A percentile compares a stretch with the other conserved stretches of the same genome.
Evolutionary conservation across 306 rosid species (phyloP).

Genomic region (Cicer arietinum): DNA sequence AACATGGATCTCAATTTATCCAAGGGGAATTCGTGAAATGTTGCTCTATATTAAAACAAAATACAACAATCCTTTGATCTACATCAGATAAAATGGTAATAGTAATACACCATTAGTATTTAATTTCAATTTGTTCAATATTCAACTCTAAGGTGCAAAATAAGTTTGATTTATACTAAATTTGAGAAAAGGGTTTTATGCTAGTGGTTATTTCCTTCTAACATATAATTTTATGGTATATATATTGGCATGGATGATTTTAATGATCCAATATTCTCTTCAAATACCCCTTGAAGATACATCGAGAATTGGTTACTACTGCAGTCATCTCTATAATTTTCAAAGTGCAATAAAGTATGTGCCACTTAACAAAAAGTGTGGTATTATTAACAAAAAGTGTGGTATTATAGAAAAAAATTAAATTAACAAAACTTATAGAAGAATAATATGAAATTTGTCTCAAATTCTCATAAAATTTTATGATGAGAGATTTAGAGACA

Average conservation of each 20-base stretch:
- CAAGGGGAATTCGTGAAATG: slow-evolving; percentile 53
- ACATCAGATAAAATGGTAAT: slow-evolving; percentile 47
- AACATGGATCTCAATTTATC: slow-evolving; percentile 52
- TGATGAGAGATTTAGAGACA: too few relatives aligned
- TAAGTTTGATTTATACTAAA: not conserved
- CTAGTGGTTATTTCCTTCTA: not conserved
- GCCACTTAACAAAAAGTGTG: not conserved
- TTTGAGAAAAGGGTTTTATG: not conserved
- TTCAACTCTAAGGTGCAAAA: too few relatives aligned
- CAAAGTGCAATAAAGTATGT: slow-evolving; percentile 62
- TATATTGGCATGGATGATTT: slow-evolving; percentile 56
- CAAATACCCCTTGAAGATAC: slow-evolving; percentile 57
- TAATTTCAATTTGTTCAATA: not conserved
- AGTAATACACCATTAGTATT: not conserved
- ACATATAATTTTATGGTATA: not conserved
- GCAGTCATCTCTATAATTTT: slow-evolving; percentile 58
- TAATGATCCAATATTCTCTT: slow-evolving; percentile 50
- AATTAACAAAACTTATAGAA: not conserved
- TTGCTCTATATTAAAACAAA: slow-evolving; percentile 47
- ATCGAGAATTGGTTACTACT: slow-evolving; percentile 51
- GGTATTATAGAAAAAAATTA: not conserved
- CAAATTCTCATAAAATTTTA: too few relatives aligned
- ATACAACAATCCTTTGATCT: slow-evolving; percentile 43
- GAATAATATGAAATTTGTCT: too few relatives aligned
- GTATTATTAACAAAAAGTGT: not conserved